Percentiles rank a stretch among this genome's conserved stretches.
Conservation (phyloP, 2,329 filamentous ascomycete species). For the Colletotrichum navitas region DNA sequence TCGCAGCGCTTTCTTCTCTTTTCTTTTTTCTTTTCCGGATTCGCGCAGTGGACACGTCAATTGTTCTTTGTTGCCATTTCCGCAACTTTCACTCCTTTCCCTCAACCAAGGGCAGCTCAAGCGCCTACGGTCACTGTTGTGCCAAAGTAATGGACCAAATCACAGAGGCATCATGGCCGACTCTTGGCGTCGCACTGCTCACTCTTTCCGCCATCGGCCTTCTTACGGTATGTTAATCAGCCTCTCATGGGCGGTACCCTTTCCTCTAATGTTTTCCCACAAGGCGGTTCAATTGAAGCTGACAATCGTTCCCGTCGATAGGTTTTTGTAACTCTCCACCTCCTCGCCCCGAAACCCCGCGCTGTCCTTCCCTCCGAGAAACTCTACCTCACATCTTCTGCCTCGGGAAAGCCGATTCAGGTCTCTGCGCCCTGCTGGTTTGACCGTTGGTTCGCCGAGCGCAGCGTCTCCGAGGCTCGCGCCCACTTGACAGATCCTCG, state of each 20-base stretch:
- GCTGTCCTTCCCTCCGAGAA: conserved; percentile 82
- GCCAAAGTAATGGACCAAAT: conserved; percentile 32
- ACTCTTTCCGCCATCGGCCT: conserved; percentile 22
- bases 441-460: conserved; percentile 77
- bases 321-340: conserved; percentile 75
- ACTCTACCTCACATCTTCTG: conserved; percentile 81
- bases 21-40: background rate
- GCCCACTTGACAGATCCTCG: conserved; percentile 52
- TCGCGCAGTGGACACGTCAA: background rate
- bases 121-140: conserved; percentile 5
- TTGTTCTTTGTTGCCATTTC: background rate
- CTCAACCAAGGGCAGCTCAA: background rate
- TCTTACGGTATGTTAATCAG: conserved; percentile 7
- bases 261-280: background rate
- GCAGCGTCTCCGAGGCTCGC: conserved; percentile 61
- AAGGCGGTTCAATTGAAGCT: conserved; percentile 13
- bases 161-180: conserved; percentile 36
- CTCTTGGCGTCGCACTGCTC: conserved; percentile 26
- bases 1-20: conserved; percentile 9
- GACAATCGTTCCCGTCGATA: conserved; percentile 40
- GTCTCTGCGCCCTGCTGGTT: conserved; percentile 86
- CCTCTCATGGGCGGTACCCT: background rate
- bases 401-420: conserved; percentile 62
- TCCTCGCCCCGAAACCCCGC: conserved; percentile 86
- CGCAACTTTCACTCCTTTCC: conserved; percentile 2